Base-by-base conservation (phyloP, 2,329 filamentous ascomycete species). In the Lojkania enalia region DNA sequence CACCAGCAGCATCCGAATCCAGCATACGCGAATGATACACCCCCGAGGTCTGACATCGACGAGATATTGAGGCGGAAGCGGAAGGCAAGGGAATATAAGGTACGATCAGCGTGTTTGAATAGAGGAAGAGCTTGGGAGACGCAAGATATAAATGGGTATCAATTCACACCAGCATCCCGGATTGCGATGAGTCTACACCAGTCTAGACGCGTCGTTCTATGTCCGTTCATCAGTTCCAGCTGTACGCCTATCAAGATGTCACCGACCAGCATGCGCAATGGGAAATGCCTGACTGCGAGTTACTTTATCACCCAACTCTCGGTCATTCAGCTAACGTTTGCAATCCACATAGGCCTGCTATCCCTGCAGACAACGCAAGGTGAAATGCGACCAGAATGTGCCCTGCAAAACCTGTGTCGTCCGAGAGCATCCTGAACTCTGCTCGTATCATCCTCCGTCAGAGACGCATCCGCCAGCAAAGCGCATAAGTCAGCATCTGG, bases 401-500 rank as follows among this genome's bases (percentile, higher is more conserved):
- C 75, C 75, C 9, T 78, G 75, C 57, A 74, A 75, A 51, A 77
- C 74, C 41, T 78, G 75, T 57, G 69, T 76, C 44, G 75, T 75
- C 48, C 63, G 75, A 50, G 74, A 77, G 48, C 75, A 77, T 44
- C 74, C 75, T n/a, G 75, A 77, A 52, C 63, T 77, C 33, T 77
- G 75, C 58, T 72, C 67, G 39, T 71, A 71, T 51, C 69, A 71
- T 47, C 69, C 69, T 4, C 69, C 69, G 11, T 66, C 60, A 55
- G 69, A 71, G 52, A 58, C 61, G 41, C 68, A 71, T 41, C 69
- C 68, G 27, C 68, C 69, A 4, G 68, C 69, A 30, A 71, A 71
- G 52, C 65, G 68, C 13, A 55, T 70, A 11, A 64, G 54, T 54
- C 58, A 65, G 46, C 33, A 43, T 18, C 36, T 66, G 15, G 65